These are phyloP conservation scores for Mortierella sp. DNA, from an alignment of 371 early-diverging fungal species.

Conservation along the genomic window DNA sequence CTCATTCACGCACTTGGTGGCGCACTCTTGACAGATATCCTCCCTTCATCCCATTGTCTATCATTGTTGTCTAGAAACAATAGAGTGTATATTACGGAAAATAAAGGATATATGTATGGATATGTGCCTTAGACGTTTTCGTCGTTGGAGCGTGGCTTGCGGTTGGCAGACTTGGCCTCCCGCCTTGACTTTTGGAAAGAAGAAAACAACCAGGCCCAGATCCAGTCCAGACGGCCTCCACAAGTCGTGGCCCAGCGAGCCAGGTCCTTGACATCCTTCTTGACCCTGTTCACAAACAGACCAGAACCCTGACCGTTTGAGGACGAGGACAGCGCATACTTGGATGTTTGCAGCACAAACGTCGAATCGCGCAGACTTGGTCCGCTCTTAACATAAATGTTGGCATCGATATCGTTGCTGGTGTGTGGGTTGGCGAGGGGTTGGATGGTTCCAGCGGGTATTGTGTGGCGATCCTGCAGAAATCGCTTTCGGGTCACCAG, in stretches of 20 bases:
- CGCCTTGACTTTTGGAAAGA: conserved; percentile 28
- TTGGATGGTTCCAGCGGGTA: conserved; percentile 47
- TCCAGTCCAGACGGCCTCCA: conserved; percentile 52
- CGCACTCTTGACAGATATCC: neutral
- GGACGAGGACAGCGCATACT: conserved; percentile 14
- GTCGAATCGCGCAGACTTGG: conserved; percentile 14
- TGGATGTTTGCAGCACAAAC: conserved; percentile 25
- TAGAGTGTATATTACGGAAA: neutral
- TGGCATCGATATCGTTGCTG: neutral
- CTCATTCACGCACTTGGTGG: neutral
- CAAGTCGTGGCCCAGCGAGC: conserved; percentile 51
- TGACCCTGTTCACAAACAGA: conserved; percentile 26
- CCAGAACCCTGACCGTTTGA: conserved; percentile 11
- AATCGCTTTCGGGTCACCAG: conserved; percentile 26
- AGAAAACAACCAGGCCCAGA: conserved; percentile 49
- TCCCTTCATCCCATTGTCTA: too few species aligned
- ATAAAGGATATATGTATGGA: neutral
- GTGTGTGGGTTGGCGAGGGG: conserved; percentile 3
- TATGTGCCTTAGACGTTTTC: conserved; percentile 33
- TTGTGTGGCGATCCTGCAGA: conserved; percentile 41
- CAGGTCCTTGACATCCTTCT: conserved; percentile 31
- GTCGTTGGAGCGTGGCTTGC: conserved; percentile 29
- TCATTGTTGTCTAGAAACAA: neutral
- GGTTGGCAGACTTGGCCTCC: neutral
- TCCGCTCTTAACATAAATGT: neutral